Conservation (phyloP, 75 land plant species). For the Picea sitchensis region DNA sequence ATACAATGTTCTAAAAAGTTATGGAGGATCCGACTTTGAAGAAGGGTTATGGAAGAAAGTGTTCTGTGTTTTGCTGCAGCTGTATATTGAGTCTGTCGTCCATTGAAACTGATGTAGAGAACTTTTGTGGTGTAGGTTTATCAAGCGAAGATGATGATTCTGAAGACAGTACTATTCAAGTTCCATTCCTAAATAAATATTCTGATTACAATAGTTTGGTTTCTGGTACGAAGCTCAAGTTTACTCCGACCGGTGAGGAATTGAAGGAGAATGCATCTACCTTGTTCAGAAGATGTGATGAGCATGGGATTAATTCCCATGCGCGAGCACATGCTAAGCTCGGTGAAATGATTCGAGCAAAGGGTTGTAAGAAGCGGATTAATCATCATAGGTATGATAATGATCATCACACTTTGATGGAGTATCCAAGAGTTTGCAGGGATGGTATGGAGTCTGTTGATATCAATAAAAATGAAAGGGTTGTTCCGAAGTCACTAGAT, state of each 20-base stretch:
- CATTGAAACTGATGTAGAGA: background rate
- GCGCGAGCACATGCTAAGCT: no score
- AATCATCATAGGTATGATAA: background rate
- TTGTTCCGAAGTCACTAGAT: background rate
- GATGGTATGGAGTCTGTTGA: no score
- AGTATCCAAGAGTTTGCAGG: background rate
- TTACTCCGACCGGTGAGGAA: background rate
- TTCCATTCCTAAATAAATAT: background rate
- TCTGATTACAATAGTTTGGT: background rate
- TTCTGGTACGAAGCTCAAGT: conserved; percentile 2
- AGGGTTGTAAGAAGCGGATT: background rate
- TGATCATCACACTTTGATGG: background rate
- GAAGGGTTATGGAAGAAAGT: no score
- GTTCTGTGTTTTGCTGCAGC: no score
- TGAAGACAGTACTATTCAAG: no score
- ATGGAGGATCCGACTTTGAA: no score
- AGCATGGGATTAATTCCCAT: no score
- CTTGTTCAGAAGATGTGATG: no score
- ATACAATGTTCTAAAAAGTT: no score
- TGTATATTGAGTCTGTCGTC: background rate
- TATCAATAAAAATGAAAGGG: no score
- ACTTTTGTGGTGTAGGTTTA: background rate
- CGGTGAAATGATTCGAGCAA: background rate
- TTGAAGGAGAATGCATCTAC: no score
- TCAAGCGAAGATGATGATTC: no score